Percentiles rank a stretch among this genome's conserved stretches.
Conservation (phyloP, 495 filamentous ascomycete genomes). For the Glonium stellatum region DNA sequence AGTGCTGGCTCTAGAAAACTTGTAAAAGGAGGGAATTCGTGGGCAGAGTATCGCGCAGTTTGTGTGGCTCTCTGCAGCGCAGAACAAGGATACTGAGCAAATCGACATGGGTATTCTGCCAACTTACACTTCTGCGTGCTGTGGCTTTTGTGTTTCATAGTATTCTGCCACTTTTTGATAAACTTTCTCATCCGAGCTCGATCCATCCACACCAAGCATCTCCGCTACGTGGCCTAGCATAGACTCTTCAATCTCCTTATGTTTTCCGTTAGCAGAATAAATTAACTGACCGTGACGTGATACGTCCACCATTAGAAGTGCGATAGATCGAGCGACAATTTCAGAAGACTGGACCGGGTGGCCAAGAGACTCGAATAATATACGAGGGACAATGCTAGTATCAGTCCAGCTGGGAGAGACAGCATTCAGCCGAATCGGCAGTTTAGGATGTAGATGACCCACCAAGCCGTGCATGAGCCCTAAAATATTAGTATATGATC, state of each 20-base stretch:
- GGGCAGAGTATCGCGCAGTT: no score
- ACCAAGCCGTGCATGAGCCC: constrained; percentile 25
- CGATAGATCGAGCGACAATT: constrained; percentile 27
- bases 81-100: no score
- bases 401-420: constrained; percentile 31
- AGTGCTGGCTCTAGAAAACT: no score
- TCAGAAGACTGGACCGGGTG: constrained; percentile 19
- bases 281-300: constrained; percentile 27
- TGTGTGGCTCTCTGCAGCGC: no score
- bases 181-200: neutral
- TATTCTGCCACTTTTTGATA: no score
- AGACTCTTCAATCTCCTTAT: constrained; percentile 27
- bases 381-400: constrained; percentile 22
- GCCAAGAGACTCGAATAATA: constrained; percentile 4
- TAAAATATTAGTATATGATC: no score
- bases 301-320: constrained; percentile 28
- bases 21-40: no score
- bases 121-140: no score
- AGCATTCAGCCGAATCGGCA: constrained; percentile 32
- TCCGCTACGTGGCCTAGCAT: constrained; percentile 2
- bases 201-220: constrained; percentile 2
- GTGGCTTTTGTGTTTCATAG: no score
- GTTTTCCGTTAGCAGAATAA: constrained; percentile 18
- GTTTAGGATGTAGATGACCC: constrained; percentile 2
- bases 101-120: no score